Evolutionary conservation across 176 grass and related monocot genomes (phyloP).

Genomic region (Zoysia pacifica): DNA sequence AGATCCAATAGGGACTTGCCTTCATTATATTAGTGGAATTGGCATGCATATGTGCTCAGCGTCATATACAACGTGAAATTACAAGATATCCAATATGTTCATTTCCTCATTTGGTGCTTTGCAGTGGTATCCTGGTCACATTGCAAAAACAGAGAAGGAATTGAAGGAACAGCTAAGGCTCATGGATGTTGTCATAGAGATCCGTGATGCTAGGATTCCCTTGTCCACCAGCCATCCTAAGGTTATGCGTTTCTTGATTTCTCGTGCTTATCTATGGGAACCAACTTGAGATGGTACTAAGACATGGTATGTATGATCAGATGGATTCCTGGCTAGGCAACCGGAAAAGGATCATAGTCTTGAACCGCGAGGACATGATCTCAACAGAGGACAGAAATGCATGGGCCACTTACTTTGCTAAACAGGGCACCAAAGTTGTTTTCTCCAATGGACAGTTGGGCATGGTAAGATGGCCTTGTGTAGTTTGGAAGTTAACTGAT

Average conservation of each 20-base stretch:
- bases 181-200: slow-evolving; percentile 98
- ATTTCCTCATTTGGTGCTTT: slow-evolving; percentile 28
- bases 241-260: slow-evolving; percentile 49
- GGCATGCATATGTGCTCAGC: not conserved
- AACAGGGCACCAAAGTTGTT: slow-evolving; percentile 81
- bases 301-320: slow-evolving; percentile 41
- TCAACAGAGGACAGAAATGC: slow-evolving; percentile 80
- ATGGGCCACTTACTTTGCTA: slow-evolving; percentile 87
- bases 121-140: slow-evolving; percentile 99
- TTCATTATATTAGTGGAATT: not conserved
- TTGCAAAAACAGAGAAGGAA: slow-evolving; percentile 98
- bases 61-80: not conserved
- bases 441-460: slow-evolving; percentile 89
- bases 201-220: slow-evolving; percentile 91
- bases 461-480: slow-evolving; percentile 67
- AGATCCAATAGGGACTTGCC: not conserved
- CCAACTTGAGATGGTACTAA: not conserved
- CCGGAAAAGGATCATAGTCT: slow-evolving; percentile 83
- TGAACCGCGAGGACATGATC: slow-evolving; percentile 98
- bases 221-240: slow-evolving; percentile 92
- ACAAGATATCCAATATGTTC: not conserved
- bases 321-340: slow-evolving; percentile 97
- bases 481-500: slow-evolving; percentile 5
- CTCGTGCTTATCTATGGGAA: not conserved
- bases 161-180: slow-evolving; percentile 88